Conservation (phyloP, 768 basidiomycete species). For the Chalciporus chontae region DNA sequence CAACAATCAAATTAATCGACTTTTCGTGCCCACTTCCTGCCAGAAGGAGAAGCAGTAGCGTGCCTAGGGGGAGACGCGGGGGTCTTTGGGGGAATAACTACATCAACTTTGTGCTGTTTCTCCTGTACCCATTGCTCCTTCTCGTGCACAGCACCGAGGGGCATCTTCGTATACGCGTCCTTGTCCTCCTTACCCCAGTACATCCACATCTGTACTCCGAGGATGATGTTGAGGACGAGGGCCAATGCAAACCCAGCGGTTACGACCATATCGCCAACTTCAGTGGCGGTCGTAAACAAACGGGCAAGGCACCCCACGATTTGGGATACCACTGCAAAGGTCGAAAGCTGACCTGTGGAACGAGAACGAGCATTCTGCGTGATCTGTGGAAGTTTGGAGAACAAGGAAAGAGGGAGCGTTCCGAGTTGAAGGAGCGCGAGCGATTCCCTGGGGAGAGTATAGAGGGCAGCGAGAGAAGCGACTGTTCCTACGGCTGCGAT, state of each 20-base stretch:
- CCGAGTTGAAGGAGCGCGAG: conserved; percentile 75
- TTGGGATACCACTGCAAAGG: conserved; percentile 87
- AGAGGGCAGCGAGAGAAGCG: conserved; percentile 39
- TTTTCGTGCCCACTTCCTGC: conserved; percentile 72
- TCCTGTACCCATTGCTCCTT: conserved; percentile 28
- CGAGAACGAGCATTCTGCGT: conserved; percentile 66
- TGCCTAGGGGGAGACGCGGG: conserved; percentile 43
- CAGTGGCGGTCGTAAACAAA: conserved; percentile 88
- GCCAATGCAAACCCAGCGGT: conserved; percentile 82
- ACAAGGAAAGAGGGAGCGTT: conserved; percentile 87
- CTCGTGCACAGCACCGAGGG: conserved; percentile 22
- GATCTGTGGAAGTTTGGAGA: conserved; percentile 95
- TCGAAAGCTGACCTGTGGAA: conserved; percentile 91
- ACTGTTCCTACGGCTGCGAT: conserved; percentile 32
- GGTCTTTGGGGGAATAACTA: conserved; percentile 41
- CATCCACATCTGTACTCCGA: conserved; percentile 80
- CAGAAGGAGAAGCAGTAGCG: conserved; percentile 42
- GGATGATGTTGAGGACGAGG: conserved; percentile 74
- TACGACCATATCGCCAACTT: conserved; percentile 81
- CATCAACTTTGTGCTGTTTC: conserved; percentile 35
- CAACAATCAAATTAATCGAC: conserved; percentile 48
- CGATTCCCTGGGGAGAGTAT: conserved; percentile 41
- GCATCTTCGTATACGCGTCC: conserved; percentile 22
- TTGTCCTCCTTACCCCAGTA: conserved; percentile 67
- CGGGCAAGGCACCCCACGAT: conserved; percentile 87